A percentile compares a stretch with the other conserved stretches of the same genome.
Evolutionary conservation across 331 rosid species (phyloP).

Genomic region (Erythrophleum ivorense): DNA sequence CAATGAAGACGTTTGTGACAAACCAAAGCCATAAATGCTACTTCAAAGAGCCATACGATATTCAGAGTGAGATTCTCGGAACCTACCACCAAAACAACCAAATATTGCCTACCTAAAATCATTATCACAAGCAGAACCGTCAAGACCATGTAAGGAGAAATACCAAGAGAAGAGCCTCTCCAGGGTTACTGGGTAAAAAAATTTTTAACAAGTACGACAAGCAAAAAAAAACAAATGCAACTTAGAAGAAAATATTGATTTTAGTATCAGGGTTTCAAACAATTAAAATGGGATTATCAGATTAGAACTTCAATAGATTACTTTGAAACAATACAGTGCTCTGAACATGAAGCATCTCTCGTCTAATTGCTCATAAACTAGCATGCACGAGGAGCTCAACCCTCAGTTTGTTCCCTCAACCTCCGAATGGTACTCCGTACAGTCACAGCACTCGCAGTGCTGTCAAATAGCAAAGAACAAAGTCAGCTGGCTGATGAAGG

Average conservation of each 20-base stretch:
- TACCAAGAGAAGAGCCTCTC: background rate
- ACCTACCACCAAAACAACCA: background rate
- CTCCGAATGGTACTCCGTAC: conserved; percentile 88
- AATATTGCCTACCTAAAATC: background rate
- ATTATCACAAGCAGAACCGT: background rate
- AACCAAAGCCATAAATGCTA: background rate
- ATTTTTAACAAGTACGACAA: background rate
- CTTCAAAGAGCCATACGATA: background rate
- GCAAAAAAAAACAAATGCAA: background rate
- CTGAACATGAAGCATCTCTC: background rate
- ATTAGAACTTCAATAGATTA: background rate
- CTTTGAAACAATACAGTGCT: conserved; percentile 26
- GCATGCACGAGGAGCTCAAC: conserved; percentile 48
- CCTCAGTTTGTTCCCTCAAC: conserved; percentile 92
- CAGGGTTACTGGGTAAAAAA: background rate
- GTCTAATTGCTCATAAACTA: conserved; percentile 30
- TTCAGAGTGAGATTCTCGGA: background rate
- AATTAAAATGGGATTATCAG: conserved; percentile 1
- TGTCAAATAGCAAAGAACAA: conserved; percentile 37
- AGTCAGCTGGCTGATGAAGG: background rate
- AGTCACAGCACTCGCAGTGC: conserved; percentile 90
- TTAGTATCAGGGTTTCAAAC: conserved; percentile 14
- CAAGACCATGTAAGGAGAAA: too few relatives aligned
- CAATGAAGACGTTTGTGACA: too few relatives aligned
- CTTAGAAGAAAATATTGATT: background rate